These are phyloP conservation scores for Scenedesmus sp. DNA, from an alignment of 163 green algal species.

Conservation along the genomic window DNA sequence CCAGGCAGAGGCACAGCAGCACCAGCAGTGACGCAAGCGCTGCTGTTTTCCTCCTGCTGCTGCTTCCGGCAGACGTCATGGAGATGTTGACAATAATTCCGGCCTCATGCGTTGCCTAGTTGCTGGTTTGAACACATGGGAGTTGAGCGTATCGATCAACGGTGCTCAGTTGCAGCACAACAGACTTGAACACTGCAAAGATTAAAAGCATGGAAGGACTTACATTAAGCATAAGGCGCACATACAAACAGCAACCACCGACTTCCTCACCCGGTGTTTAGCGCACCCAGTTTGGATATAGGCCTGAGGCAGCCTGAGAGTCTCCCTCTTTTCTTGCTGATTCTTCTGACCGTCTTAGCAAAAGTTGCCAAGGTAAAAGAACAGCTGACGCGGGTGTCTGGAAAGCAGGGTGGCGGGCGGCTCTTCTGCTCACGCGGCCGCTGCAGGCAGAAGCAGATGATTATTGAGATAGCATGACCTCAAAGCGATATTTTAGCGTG, in stretches of 20 bases:
- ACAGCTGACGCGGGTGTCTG: background rate
- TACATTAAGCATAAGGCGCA: background rate
- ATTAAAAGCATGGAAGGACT: background rate
- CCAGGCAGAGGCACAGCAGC: background rate
- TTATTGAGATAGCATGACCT: background rate
- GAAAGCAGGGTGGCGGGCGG: background rate
- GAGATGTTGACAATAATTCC: background rate
- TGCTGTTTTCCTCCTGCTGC: background rate
- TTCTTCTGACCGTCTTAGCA: conserved; percentile 13
- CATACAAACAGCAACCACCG: background rate
- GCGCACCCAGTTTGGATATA: conserved; percentile 12
- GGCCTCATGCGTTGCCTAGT: background rate
- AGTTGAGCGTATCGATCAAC: background rate
- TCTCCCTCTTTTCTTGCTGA: conserved; percentile 11
- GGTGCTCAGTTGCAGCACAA: background rate
- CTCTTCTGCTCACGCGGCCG: background rate
- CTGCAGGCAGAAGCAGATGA: background rate
- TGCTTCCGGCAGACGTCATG: background rate
- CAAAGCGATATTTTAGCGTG: background rate
- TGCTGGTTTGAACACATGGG: background rate
- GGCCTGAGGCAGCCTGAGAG: background rate
- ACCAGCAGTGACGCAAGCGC: background rate
- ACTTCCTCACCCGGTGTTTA: background rate
- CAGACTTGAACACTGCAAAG: background rate
- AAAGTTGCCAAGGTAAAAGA: background rate